Percentiles rank a stretch among this genome's conserved stretches.
Evolutionary conservation across 805 yeast genomes (phyloP).

Genomic region (Pichia paraexigua): DNA sequence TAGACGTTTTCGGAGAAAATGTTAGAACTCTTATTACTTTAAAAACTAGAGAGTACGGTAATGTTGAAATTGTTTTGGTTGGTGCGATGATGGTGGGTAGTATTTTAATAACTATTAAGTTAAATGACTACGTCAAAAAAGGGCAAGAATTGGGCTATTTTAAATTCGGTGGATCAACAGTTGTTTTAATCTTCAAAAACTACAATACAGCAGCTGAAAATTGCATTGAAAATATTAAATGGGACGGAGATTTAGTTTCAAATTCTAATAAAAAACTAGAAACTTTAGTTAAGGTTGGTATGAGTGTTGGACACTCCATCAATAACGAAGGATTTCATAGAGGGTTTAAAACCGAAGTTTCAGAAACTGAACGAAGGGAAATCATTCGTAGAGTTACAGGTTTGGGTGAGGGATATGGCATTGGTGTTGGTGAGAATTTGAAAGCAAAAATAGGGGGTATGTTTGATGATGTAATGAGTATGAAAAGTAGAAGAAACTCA

Average conservation of each 20-base stretch:
- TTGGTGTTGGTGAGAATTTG: conserved; percentile 4
- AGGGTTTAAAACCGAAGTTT: conserved; percentile 8
- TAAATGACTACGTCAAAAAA: conserved; percentile 49
- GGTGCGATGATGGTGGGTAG: conserved; percentile 99
- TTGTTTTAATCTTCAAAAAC: conserved; percentile 54
- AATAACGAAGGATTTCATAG: conserved; percentile 42
- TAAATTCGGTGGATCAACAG: conserved; percentile 93
- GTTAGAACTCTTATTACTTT: conserved; percentile 73
- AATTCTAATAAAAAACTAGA: conserved; percentile 70
- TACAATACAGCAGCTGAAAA: neutral
- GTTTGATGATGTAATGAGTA: conserved; percentile 10
- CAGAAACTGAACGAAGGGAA: conserved; percentile 4
- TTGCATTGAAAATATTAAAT: conserved; percentile 32
- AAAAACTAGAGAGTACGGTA: conserved; percentile 68
- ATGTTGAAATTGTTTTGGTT: conserved; percentile 67
- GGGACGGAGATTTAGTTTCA: conserved; percentile 65
- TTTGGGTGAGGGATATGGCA: conserved; percentile 3
- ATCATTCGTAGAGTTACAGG: conserved; percentile 15
- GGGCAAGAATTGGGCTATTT: conserved; percentile 90
- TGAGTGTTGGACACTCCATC: conserved; percentile 76
- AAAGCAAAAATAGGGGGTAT: conserved; percentile 6
- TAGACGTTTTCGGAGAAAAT: conserved; percentile 92
- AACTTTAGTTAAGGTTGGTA: conserved; percentile 82
- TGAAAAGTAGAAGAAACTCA: neutral
- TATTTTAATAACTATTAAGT: conserved; percentile 58